Conservation (phyloP, 257 asterid species). For the Ehretia macrophylla region DNA sequence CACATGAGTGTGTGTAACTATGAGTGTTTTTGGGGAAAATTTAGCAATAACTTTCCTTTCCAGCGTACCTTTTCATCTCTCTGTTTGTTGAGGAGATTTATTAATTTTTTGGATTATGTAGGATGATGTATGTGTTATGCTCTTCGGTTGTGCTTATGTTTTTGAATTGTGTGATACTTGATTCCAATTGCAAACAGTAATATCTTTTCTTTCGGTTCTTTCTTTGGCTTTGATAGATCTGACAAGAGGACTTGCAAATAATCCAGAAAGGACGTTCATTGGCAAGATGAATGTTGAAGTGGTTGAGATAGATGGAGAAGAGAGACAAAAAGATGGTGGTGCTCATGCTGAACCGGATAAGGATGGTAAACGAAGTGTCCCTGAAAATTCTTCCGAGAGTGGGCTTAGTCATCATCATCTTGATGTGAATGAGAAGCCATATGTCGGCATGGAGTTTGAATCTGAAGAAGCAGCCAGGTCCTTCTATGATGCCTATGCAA, state of each 20-base stretch:
- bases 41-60: too few species aligned
- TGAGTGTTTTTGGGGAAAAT: too few species aligned
- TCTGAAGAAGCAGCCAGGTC: conserved; percentile 73
- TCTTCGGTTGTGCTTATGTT: too few species aligned
- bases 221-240: background rate
- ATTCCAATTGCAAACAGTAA: too few species aligned
- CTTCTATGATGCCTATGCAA: conserved; percentile 63
- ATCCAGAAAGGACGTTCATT: conserved; percentile 13
- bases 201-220: background rate
- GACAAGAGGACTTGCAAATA: conserved; percentile 18
- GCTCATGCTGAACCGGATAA: conserved; percentile 24
- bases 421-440: conserved; percentile 42
- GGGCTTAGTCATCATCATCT: conserved; percentile 32
- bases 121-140: too few species aligned
- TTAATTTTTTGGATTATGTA: too few species aligned
- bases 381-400: conserved; percentile 29
- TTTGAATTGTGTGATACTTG: too few species aligned
- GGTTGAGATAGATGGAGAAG: conserved; percentile 20
- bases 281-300: conserved; percentile 40
- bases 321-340: conserved; percentile 38
- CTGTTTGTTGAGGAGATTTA: too few species aligned
- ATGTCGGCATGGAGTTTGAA: conserved; percentile 66
- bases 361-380: conserved; percentile 29
- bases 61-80: too few species aligned
- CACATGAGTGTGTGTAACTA: too few species aligned